Evolutionary conservation across 768 basidiomycete species (phyloP).

Genomic region (Hypholoma fasciculare): DNA sequence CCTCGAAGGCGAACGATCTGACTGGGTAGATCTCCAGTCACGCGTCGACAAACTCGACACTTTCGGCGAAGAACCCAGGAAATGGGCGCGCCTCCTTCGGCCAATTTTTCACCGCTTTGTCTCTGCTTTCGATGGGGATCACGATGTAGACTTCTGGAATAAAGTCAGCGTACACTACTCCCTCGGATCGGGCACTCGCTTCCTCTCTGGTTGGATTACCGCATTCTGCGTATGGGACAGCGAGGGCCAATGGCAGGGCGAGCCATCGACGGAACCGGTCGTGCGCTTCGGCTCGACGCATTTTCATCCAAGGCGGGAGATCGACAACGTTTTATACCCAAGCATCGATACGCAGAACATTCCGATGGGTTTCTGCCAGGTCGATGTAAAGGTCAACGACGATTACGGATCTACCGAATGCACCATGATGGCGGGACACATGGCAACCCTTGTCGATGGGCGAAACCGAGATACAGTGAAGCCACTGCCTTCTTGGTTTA

Average conservation of each 20-base stretch:
- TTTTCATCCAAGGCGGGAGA: slow-evolving; percentile 2
- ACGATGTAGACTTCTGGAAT: slow-evolving; percentile 39
- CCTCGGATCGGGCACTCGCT: slow-evolving; percentile 21
- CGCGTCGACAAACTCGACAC: slow-evolving; percentile 38
- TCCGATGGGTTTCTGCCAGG: slow-evolving; percentile 19
- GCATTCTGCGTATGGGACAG: slow-evolving; percentile 21
- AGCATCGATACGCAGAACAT: slow-evolving; percentile 11
- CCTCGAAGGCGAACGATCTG: slow-evolving; percentile 38
- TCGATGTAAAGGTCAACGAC: slow-evolving; percentile 20
- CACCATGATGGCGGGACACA: slow-evolving; percentile 22
- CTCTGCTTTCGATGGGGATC: slow-evolving; percentile 30
- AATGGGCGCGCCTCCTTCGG: slow-evolving; percentile 39
- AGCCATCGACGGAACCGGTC: slow-evolving; percentile 1
- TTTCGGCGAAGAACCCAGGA: slow-evolving; percentile 30
- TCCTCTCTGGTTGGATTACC: slow-evolving; percentile 30
- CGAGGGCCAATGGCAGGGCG: slow-evolving; percentile 8
- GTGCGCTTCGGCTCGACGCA: neutral
- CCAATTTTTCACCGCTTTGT: slow-evolving; percentile 39
- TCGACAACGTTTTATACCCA: slow-evolving; percentile 14
- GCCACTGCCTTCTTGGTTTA: slow-evolving; percentile 19
- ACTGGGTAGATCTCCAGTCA: slow-evolving; percentile 35
- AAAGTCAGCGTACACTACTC: slow-evolving; percentile 23
- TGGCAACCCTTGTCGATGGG: slow-evolving; percentile 13
- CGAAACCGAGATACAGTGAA: slow-evolving; percentile 12
- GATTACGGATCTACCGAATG: slow-evolving; percentile 14